Conservation (phyloP, 805 yeast species). For the Brettanomyces custersianus region DNA sequence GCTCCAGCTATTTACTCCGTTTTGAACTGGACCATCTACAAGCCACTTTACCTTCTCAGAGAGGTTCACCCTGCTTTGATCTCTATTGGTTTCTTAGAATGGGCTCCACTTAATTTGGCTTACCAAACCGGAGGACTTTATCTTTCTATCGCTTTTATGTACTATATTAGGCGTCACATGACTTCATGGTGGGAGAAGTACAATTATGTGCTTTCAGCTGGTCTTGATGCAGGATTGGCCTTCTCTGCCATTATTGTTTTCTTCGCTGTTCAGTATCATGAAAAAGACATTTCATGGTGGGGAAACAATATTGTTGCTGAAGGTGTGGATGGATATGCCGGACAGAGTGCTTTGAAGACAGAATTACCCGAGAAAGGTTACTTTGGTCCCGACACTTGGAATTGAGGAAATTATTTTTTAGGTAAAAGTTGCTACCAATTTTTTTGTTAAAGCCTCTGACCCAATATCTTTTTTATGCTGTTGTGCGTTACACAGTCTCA, state of each 20-base stretch:
- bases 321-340: constrained; percentile 9
- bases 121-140: constrained; percentile 50
- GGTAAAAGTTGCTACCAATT: no score
- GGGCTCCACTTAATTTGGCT: constrained; percentile 71
- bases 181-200: constrained; percentile 72
- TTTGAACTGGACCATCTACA: constrained; percentile 5
- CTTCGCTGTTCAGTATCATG: constrained; percentile 36
- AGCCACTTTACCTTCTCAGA: constrained; percentile 22
- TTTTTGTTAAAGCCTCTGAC: no score
- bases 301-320: constrained; percentile 38
- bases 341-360: constrained; percentile 3
- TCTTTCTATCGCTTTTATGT: constrained; percentile 45
- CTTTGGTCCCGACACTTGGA: constrained; percentile 5
- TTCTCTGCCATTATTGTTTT: constrained; percentile 51
- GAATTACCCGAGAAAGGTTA: constrained; percentile 4
- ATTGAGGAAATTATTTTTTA: no score
- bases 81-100: constrained; percentile 47
- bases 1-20: constrained; percentile 21
- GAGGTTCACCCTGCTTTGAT: constrained; percentile 63
- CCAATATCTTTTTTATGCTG: no score
- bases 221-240: constrained; percentile 59
- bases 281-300: constrained; percentile 50
- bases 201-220: constrained; percentile 59
- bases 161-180: constrained; percentile 42
- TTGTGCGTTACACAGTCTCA: no score